Evolutionary conservation across 2,329 filamentous ascomycete genomes (phyloP), one percentile per base, ranked within the genome.

Genomic region (Fusarium duplospermum): DNA sequence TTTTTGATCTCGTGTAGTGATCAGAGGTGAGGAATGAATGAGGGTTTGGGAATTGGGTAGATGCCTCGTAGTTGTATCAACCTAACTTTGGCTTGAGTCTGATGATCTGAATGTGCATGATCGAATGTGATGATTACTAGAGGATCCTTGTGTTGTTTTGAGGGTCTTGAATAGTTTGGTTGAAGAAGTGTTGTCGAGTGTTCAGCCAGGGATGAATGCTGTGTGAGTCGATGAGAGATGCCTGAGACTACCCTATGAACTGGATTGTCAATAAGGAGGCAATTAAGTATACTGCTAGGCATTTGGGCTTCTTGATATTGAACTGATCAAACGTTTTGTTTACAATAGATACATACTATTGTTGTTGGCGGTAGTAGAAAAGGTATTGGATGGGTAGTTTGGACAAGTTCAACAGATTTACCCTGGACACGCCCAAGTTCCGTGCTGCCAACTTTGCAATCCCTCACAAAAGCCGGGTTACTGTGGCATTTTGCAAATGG

Each of bases 11-110:
- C 42, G 42, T 24, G 20, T 24, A 14, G 38, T 11, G 38, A 42
- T 42, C n/a, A 47, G 42, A 47, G 42, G 20, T 47, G 42, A 47
- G 42, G 42, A 20, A 42, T 42, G 38, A 42, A 47, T 18, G 42
- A 16, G 5, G 6, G 13, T 16, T 10, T 27, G 22, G 22, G 42
- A 47, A 18, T 27, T 47, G 14, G 22, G 24, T 18, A 47, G 42
- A 27, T 47, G 42, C 20, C 42, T 27, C 42, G 42, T 47, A 47
- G 42, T 47, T 47, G 42, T 47, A 47, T 47, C 42, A 47, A 27
- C 10, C 38, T 20, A 18, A 22, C 40, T 27, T 47, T 27, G 22
- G 4, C 22, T 47, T 22, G 22, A 24, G 20, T 3, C 10, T 20
- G 38, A 20, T 42, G n/a, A 14, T 24, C 20, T 20, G 0, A 14